Conservation (phyloP, 2,329 filamentous ascomycete genomes). For the Diaporthe batatas region DNA sequence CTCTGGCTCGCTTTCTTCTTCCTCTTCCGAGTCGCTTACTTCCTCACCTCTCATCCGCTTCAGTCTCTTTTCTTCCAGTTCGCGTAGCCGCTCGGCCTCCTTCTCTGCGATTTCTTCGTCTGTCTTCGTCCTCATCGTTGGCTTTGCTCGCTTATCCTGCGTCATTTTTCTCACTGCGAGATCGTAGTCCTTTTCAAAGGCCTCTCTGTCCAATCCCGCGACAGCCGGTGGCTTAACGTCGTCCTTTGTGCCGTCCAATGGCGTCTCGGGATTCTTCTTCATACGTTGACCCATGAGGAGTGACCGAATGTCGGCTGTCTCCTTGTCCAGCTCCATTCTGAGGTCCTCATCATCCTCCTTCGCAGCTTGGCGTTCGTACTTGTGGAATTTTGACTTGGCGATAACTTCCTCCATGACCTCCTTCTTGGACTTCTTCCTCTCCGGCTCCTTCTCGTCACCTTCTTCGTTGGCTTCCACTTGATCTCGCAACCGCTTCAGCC, state of each 20-base stretch:
- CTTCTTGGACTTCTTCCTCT: slow-evolving; percentile 93
- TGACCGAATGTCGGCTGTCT: slow-evolving; percentile 80
- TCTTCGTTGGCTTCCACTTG: slow-evolving; percentile 57
- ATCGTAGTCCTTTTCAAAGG: slow-evolving; percentile 90
- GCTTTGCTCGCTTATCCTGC: slow-evolving; percentile 86
- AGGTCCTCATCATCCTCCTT: slow-evolving; percentile 96
- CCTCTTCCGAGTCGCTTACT: slow-evolving; percentile 72
- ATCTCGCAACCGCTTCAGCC: slow-evolving; percentile 69
- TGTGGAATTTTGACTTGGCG: slow-evolving; percentile 95
- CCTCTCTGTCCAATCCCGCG: slow-evolving; percentile 71
- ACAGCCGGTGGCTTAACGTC: slow-evolving; percentile 37
- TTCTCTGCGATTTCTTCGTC: slow-evolving; percentile 86
- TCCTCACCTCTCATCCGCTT: slow-evolving; percentile 89
- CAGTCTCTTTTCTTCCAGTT: slow-evolving; percentile 85
- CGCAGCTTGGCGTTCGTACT: slow-evolving; percentile 90
- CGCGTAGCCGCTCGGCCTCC: slow-evolving; percentile 80
- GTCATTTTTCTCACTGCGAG: slow-evolving; percentile 84
- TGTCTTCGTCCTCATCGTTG: slow-evolving; percentile 90
- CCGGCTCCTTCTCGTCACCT: slow-evolving; percentile 71
- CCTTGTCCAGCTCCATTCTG: slow-evolving; percentile 85
- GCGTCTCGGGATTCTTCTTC: slow-evolving; percentile 45
- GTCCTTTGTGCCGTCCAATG: slow-evolving; percentile 47
- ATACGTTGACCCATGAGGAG: slow-evolving; percentile 71
- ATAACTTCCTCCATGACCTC: slow-evolving; percentile 99
- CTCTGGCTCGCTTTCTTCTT: slow-evolving; percentile 57